phyloP scores from a whole-genome alignment of 768 basidiomycete species.

The Tubosaeta sp. region DNA sequence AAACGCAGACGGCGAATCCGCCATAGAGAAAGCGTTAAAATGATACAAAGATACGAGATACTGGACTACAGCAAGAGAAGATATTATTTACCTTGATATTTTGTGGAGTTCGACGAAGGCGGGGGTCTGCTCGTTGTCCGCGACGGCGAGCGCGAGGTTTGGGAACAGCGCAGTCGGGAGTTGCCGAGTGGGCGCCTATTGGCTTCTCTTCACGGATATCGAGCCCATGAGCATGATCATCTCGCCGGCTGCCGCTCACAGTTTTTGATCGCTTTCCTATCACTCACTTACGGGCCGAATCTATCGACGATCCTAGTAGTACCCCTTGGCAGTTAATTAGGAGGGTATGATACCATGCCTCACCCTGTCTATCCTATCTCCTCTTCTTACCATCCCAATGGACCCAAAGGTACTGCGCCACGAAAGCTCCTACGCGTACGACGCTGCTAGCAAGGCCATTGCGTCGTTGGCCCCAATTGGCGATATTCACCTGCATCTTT shows the following conservation, averaged over 20 bases:
- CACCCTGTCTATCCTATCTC: background rate
- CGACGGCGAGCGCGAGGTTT: constrained; percentile 27
- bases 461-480: constrained; percentile 36
- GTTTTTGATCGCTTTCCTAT: no score
- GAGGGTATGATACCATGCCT: constrained; percentile 5
- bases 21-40: constrained; percentile 2
- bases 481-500: constrained; percentile 27
- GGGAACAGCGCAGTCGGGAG: constrained; percentile 12
- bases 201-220: no score
- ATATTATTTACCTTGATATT: constrained; percentile 18
- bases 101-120: constrained; percentile 7
- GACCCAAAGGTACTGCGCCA: constrained; percentile 26
- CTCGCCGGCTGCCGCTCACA: no score
- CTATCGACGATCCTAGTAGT: no score
- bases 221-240: no score
- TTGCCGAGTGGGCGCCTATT: constrained; percentile 24
- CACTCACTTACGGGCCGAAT: background rate
- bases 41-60: background rate
- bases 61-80: background rate
- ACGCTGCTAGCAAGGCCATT: constrained; percentile 23
- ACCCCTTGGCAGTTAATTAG: no score
- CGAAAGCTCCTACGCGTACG: constrained; percentile 20
- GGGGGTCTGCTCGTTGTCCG: constrained; percentile 32
- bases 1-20: constrained; percentile 27
- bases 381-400: constrained; percentile 13